phyloP scores from a whole-genome alignment of 2,329 filamentous ascomycete genomes.

The Scedosporium dehoogii region DNA sequence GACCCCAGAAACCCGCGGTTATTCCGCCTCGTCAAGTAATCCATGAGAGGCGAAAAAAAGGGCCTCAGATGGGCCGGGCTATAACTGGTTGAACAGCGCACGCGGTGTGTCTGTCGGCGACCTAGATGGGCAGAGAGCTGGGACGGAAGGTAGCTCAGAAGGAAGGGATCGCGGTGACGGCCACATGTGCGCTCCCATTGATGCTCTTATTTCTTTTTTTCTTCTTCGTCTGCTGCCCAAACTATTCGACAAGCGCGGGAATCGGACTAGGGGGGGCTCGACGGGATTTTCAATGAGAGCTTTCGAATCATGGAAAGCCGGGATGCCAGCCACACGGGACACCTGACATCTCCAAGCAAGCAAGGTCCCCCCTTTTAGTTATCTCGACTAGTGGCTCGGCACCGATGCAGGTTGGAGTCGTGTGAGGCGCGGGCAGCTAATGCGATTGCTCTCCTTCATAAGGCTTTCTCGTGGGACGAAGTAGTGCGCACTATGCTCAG shows the following conservation, averaged over 20 bases:
- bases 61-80: neutral
- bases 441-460: too few species aligned
- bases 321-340: neutral
- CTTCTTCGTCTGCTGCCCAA: neutral
- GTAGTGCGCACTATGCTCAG: too few species aligned
- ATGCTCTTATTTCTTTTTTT: neutral
- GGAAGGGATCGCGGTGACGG: neutral
- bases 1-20: conserved; percentile 42
- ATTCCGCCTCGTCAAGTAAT: conserved; percentile 11
- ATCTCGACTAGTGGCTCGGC: neutral
- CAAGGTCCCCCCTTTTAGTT: neutral
- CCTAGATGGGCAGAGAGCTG: neutral
- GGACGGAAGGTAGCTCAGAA: neutral
- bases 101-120: neutral
- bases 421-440: neutral
- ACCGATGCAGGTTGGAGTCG: neutral
- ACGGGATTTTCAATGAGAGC: neutral
- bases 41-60: conserved; percentile 1
- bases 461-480: too few species aligned
- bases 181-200: neutral
- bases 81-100: neutral
- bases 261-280: neutral
- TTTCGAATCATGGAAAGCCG: neutral
- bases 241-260: neutral
- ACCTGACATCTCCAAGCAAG: neutral